A percentile compares a stretch with the other conserved stretches of the same genome.
These are phyloP conservation scores for Fragilaria crotonensis DNA, from an alignment of 108 stramenopile species.

Conservation along the genomic window DNA sequence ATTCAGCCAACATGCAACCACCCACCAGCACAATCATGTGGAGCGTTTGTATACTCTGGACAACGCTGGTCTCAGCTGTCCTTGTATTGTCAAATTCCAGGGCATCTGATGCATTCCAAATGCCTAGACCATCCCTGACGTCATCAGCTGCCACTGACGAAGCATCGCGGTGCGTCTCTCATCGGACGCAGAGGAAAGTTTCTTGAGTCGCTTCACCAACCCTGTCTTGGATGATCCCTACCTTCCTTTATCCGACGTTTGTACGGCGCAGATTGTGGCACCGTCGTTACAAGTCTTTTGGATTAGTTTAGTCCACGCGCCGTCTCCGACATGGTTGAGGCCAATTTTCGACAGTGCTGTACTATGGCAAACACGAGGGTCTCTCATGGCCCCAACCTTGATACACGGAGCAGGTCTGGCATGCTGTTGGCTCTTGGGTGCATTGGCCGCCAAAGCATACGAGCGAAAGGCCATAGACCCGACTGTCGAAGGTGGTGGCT, in stretches of 20 bases:
- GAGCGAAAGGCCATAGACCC: constrained; percentile 44
- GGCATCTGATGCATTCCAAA: too few relatives aligned
- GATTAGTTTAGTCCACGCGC: constrained; percentile 31
- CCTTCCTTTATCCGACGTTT: constrained; percentile 59
- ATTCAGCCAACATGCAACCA: too few relatives aligned
- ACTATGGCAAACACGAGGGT: constrained; percentile 31
- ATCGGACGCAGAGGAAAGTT: not conserved
- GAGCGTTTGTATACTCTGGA: too few relatives aligned
- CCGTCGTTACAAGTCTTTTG: constrained; percentile 62
- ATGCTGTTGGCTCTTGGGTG: constrained; percentile 63
- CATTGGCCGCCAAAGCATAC: constrained; percentile 58
- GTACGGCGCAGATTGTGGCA: constrained; percentile 62
- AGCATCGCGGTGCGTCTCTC: too few relatives aligned
- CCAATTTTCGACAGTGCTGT: constrained; percentile 29
- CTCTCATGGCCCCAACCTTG: constrained; percentile 62
- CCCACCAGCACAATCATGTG: too few relatives aligned
- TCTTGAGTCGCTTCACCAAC: constrained; percentile 45
- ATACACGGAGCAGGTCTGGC: constrained; percentile 77
- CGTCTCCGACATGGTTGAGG: constrained; percentile 66
- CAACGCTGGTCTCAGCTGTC: too few relatives aligned
- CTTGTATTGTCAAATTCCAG: too few relatives aligned
- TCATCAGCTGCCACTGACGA: too few relatives aligned
- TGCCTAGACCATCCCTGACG: too few relatives aligned
- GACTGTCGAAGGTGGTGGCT: constrained; percentile 1
- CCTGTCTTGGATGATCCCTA: constrained; percentile 68